Evolutionary conservation across 345 rosid genomes (phyloP), one percentile per base, ranked within the genome.

Genomic region (Corchorus capsularis): DNA sequence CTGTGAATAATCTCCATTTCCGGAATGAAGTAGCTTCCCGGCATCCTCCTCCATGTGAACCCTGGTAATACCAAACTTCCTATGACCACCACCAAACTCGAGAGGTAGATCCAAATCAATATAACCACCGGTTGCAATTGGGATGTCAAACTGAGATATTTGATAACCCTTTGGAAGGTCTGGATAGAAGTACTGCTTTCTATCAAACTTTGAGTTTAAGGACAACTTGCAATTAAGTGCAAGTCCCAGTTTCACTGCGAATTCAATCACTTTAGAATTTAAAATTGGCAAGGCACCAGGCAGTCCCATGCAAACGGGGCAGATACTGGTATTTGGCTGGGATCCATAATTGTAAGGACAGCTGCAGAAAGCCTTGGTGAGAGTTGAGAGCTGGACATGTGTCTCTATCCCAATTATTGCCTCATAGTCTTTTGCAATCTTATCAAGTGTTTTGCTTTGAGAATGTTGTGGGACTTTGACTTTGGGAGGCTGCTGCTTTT

Each of bases 31-130:
- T 13, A 93, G 82, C 88, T 95, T 93, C 65, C 98, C 98, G 8
- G 98, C 98, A 86, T 95, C 99, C 83, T 95, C 99, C 83, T 95
- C 99, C 96, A 95, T 93, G 82, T 93, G 97, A 89, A 95, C 93
- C 79, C 98, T 87, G 59, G 99, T 95, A 75, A 93, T 83, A 75
- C 97, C 97, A 76, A 95, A 95, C 76, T 88, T 88, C 89, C 86
- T 88, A 49, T 92, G 97, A 12, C 96, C 97, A 67, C 99, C 97
- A 74, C 99, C 97, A 85, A 87, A 89, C 76, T 96, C 99, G 74
- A 93, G 78, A 0, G 98, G 97, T 64, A 96, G 86, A 82, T 96
- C 98, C 86, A 93, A 80, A 79, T 96, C 97, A 76, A 96, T 73
- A 69, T 81, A 82, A 34, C 99, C 99, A 35, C 86, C 86, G 57